A percentile compares a stretch with the other conserved stretches of the same genome.
Evolutionary conservation across 768 basidiomycete species (phyloP).

Genomic region (Collybia nuda): DNA sequence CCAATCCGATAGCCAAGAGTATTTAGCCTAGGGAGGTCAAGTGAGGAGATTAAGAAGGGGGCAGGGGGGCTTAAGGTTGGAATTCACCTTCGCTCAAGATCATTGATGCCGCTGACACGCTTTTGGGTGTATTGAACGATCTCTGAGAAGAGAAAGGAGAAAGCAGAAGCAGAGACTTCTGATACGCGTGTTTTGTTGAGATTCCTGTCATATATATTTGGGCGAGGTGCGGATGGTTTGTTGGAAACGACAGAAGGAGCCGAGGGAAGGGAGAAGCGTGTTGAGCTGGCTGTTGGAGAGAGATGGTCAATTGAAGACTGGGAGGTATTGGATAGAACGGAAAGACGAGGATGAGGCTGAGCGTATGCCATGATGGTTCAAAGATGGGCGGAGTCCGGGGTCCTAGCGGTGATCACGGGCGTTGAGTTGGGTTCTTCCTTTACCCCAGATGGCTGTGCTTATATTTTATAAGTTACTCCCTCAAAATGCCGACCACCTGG

Average conservation of each 20-base stretch:
- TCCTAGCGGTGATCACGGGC: too few relatives aligned
- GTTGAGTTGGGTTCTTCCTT: neutral
- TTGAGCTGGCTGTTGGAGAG: slow-evolving; percentile 59
- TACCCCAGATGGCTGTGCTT: too few relatives aligned
- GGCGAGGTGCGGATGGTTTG: slow-evolving; percentile 45
- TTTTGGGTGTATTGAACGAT: slow-evolving; percentile 96
- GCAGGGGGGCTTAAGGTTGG: neutral
- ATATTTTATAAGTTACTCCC: too few relatives aligned
- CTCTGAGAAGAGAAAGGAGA: slow-evolving; percentile 91
- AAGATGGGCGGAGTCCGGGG: too few relatives aligned
- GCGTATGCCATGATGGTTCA: slow-evolving; percentile 44
- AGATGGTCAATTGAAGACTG: slow-evolving; percentile 49
- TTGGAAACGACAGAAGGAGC: slow-evolving; percentile 40
- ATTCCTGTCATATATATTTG: slow-evolving; percentile 86
- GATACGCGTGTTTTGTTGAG: slow-evolving; percentile 83
- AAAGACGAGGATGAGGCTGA: slow-evolving; percentile 68
- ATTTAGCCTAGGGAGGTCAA: slow-evolving; percentile 62
- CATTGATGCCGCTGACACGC: slow-evolving; percentile 90
- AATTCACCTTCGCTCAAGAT: slow-evolving; percentile 86
- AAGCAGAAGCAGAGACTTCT: slow-evolving; percentile 84
- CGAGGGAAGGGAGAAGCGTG: slow-evolving; percentile 70
- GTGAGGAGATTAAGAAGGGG: slow-evolving; percentile 2
- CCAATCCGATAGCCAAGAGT: slow-evolving; percentile 93
- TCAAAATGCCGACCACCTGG: too few relatives aligned
- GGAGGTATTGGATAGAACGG: slow-evolving; percentile 64